These are phyloP conservation scores for Zygosaccharomyces gambellarensis DNA, from an alignment of 805 yeast genomes.

Conservation along the genomic window DNA sequence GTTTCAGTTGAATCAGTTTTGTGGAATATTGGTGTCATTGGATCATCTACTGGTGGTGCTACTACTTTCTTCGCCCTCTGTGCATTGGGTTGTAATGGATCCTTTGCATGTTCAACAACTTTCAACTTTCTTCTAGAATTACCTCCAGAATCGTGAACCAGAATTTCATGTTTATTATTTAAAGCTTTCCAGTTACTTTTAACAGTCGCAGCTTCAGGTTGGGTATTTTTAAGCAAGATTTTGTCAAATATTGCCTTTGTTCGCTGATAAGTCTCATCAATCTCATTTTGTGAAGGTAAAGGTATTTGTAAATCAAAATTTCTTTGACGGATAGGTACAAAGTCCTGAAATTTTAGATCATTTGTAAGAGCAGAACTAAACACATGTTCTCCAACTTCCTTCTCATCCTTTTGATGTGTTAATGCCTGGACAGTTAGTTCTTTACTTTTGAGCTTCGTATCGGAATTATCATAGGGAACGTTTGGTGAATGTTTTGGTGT, in stretches of 20 bases:
- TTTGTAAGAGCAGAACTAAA: conserved; percentile 15
- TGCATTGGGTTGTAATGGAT: conserved; percentile 83
- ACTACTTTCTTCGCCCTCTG: conserved; percentile 64
- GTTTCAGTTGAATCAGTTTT: conserved; percentile 46
- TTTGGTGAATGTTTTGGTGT: conserved; percentile 17
- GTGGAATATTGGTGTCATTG: conserved; percentile 71
- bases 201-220: conserved; percentile 23
- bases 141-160: conserved; percentile 34
- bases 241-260: conserved; percentile 54
- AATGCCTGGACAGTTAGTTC: conserved; percentile 9
- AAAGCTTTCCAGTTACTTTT: conserved; percentile 25
- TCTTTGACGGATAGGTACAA: conserved; percentile 56
- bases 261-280: conserved; percentile 44
- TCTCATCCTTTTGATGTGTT: conserved; percentile 6
- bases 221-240: conserved; percentile 43
- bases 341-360: conserved; percentile 45
- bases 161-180: conserved; percentile 40
- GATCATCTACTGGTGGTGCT: conserved; percentile 47
- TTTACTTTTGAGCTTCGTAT: background rate
- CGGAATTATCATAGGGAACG: background rate
- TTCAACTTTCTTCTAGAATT: conserved; percentile 47
- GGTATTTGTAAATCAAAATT: conserved; percentile 39
- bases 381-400: conserved; percentile 1
- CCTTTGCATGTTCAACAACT: conserved; percentile 50
- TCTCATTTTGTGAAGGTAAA: conserved; percentile 43